Percentiles rank a stretch among this genome's conserved stretches.
Evolutionary conservation across 345 rosid species (phyloP).

Genomic region (Trapa incisa): DNA sequence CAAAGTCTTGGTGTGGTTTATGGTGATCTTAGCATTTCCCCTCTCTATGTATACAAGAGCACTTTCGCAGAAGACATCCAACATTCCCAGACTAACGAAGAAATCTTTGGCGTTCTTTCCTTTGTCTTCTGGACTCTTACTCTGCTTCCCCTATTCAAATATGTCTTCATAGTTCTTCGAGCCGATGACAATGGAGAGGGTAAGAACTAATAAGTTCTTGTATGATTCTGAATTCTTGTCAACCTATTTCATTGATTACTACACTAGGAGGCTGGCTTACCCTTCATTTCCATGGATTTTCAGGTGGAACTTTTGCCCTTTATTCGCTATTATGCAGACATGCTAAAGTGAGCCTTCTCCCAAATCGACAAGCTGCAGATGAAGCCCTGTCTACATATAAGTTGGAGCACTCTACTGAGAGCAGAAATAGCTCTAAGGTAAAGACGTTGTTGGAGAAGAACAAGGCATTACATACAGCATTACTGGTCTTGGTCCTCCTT

Average conservation of each 20-base stretch:
- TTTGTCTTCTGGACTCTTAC: too few species aligned
- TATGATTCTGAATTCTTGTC: too few species aligned
- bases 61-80: too few species aligned
- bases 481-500: constrained; percentile 81
- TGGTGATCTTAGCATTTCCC: too few species aligned
- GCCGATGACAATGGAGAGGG: too few species aligned
- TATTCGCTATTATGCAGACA: background rate
- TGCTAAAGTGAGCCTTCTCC: background rate
- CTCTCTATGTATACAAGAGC: too few species aligned
- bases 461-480: constrained; percentile 75
- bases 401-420: constrained; percentile 64
- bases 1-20: too few species aligned
- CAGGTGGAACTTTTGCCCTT: background rate
- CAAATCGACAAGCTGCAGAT: constrained; percentile 27
- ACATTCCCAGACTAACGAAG: too few species aligned
- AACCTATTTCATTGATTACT: background rate
- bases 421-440: constrained; percentile 44
- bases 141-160: too few species aligned
- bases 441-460: constrained; percentile 70
- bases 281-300: background rate
- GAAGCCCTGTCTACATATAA: constrained; percentile 96
- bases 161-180: too few species aligned
- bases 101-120: too few species aligned
- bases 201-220: too few species aligned
- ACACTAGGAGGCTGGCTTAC: background rate